Conservation (phyloP, 2,329 filamentous ascomycete species). For the Arthrobotrys iridis region DNA sequence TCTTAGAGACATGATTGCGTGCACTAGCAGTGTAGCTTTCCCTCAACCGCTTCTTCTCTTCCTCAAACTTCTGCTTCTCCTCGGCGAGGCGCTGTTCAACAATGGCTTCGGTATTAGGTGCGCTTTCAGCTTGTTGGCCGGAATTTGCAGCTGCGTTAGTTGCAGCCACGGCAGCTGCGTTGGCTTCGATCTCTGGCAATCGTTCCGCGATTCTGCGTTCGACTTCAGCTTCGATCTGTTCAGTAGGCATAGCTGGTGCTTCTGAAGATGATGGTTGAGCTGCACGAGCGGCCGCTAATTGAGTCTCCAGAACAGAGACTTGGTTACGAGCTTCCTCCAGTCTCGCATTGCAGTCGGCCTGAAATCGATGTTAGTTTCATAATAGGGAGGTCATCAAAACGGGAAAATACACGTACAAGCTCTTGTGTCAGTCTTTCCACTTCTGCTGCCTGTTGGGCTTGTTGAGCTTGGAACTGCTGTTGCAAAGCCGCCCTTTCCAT, state of each 20-base stretch:
- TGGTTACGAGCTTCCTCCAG: conserved; percentile 32
- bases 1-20: conserved; percentile 55
- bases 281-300: conserved; percentile 28
- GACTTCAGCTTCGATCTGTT: conserved; percentile 56
- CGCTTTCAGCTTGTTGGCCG: neutral
- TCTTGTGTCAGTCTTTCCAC: conserved; percentile 41
- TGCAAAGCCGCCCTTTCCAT: conserved; percentile 23
- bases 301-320: conserved; percentile 29
- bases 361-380: neutral
- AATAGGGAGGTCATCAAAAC: neutral
- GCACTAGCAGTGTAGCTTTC: conserved; percentile 38
- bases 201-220: conserved; percentile 43
- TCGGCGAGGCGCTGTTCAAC: conserved; percentile 55
- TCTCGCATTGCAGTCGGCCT: conserved; percentile 18
- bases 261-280: neutral
- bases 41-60: conserved; percentile 50
- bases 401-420: conserved; percentile 25
- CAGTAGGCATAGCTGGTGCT: conserved; percentile 10
- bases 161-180: conserved; percentile 17
- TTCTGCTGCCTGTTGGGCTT: conserved; percentile 42
- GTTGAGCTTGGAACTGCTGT: conserved; percentile 35
- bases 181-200: conserved; percentile 46
- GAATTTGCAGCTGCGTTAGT: conserved; percentile 17
- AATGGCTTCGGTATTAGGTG: conserved; percentile 15
- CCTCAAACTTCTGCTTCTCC: conserved; percentile 55